phyloP scores from a whole-genome alignment of 1,284 basidiomycete genomes.

The Leccinum pallidistipes region DNA sequence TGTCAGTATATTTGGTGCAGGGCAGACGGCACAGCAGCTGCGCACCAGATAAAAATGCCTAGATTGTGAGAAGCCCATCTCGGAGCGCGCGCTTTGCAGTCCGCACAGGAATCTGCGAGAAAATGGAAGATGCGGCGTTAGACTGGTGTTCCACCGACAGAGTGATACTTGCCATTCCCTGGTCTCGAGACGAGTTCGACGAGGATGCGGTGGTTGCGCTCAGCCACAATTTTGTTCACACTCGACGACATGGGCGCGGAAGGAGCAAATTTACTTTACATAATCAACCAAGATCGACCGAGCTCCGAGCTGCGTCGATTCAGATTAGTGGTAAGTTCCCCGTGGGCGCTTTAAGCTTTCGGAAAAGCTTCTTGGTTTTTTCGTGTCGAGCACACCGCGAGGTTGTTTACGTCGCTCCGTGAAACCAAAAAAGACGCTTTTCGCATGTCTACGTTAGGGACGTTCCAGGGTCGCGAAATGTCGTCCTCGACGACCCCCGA shows the following conservation, averaged over 20 bases:
- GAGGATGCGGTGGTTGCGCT: constrained; percentile 68
- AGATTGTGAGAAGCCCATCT: constrained; percentile 84
- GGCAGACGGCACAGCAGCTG: constrained; percentile 4
- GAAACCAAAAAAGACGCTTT: not conserved
- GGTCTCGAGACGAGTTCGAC: constrained; percentile 65
- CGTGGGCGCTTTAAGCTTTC: not conserved
- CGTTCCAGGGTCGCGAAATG: constrained; percentile 14
- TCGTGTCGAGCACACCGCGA: constrained; percentile 1
- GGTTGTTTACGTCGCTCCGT: constrained; percentile 19
- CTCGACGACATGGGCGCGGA: constrained; percentile 34
- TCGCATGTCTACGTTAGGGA: constrained; percentile 15
- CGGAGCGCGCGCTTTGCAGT: constrained; percentile 76
- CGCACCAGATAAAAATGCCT: constrained; percentile 79
- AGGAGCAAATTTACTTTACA: constrained; percentile 13
- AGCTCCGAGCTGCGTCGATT: too few species aligned
- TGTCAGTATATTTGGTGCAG: constrained; percentile 7
- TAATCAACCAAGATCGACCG: not conserved
- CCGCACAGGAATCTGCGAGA: constrained; percentile 71
- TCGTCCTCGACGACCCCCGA: constrained; percentile 9
- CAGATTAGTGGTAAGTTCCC: too few species aligned
- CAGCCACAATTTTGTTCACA: constrained; percentile 57
- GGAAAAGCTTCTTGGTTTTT: constrained; percentile 4
- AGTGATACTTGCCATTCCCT: constrained; percentile 63
- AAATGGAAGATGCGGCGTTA: constrained; percentile 7
- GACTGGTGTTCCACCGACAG: constrained; percentile 3